phyloP scores from a whole-genome alignment of 441 rosid species.

The Lepidium campestre region DNA sequence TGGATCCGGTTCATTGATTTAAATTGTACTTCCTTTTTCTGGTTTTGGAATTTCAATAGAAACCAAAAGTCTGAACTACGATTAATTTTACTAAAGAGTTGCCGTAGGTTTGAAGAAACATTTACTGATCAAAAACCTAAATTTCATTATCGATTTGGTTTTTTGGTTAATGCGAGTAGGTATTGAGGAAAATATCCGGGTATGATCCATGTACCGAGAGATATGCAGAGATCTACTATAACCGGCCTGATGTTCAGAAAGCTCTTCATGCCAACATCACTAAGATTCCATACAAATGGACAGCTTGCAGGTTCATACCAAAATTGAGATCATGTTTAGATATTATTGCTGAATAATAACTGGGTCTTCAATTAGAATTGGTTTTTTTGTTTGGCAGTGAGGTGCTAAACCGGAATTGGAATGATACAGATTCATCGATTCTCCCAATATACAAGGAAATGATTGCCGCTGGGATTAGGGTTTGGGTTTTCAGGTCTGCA shows the following conservation, averaged over 20 bases:
- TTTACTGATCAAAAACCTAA: too few relatives aligned
- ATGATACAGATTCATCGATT: conserved; percentile 71
- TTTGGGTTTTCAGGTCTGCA: conserved; percentile 91
- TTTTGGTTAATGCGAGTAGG: conserved; percentile 26
- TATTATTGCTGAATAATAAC: neutral
- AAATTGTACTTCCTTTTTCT: neutral
- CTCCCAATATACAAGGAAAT: conserved; percentile 76
- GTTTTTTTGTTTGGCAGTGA: conserved; percentile 39
- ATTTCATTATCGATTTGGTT: neutral
- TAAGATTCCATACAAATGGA: conserved; percentile 80
- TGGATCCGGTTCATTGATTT: neutral
- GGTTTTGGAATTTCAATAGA: neutral
- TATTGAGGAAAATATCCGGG: conserved; percentile 52
- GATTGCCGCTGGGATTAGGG: conserved; percentile 70
- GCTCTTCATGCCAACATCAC: conserved; percentile 84
- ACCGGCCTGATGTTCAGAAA: conserved; percentile 81
- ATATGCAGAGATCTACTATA: conserved; percentile 94
- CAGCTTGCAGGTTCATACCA: conserved; percentile 82
- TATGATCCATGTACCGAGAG: conserved; percentile 97
- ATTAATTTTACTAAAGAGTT: too few relatives aligned
- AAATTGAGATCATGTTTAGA: neutral
- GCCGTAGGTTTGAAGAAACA: too few relatives aligned
- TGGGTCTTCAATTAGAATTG: neutral
- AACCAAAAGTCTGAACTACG: too few relatives aligned
- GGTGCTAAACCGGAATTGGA: conserved; percentile 80